Evolutionary conservation across 2,329 filamentous ascomycete species (phyloP).

Genomic region (Aurifilum marmelostoma): DNA sequence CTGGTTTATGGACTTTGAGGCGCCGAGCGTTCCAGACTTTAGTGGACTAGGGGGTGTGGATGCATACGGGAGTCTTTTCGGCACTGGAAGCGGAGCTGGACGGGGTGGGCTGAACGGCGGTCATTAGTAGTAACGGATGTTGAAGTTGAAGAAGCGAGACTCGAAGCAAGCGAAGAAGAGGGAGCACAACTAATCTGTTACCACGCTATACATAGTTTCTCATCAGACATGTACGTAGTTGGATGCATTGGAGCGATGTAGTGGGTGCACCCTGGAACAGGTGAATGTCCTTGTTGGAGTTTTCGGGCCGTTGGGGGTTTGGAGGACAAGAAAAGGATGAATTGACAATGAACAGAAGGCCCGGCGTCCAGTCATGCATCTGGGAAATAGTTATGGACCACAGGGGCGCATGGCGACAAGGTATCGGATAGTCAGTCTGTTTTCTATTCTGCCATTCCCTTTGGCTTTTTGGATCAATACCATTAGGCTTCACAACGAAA

Average conservation of each 20-base stretch:
- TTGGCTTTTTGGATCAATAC: not conserved
- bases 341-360: not conserved
- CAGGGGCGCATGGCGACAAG: not conserved
- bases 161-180: not conserved
- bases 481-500: not conserved
- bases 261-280: not conserved
- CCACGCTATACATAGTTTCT: not conserved
- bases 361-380: not conserved
- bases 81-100: constrained; percentile 35
- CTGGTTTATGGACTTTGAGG: constrained; percentile 92
- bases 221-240: not conserved
- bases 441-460: not conserved
- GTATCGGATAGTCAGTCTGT: not conserved
- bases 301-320: not conserved
- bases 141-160: not conserved
- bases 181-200: not conserved
- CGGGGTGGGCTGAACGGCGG: constrained; percentile 35
- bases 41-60: constrained; percentile 44
- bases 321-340: not conserved
- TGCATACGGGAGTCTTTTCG: constrained; percentile 54
- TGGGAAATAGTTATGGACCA: not conserved
- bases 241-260: not conserved
- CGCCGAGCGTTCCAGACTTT: constrained; percentile 62
- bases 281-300: not conserved
- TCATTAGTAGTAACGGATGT: constrained; percentile 5